phyloP scores from a whole-genome alignment of 2,329 filamentous ascomycete genomes.

The Apiospora koreana region DNA sequence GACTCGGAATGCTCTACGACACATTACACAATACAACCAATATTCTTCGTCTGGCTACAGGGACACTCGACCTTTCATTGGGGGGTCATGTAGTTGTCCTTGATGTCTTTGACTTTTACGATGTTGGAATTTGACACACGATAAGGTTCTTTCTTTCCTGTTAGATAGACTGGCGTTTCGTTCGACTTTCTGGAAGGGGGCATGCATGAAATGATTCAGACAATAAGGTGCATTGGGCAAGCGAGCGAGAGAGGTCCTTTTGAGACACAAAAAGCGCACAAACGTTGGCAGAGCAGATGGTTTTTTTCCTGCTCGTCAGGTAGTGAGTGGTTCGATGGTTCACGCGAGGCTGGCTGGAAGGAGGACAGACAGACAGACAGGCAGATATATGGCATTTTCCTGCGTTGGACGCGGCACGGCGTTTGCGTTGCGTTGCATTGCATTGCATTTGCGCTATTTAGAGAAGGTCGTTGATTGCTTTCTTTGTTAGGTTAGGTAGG shows the following conservation, averaged over 20 bases:
- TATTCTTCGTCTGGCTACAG: no score
- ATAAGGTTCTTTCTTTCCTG: neutral
- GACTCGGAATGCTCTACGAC: neutral
- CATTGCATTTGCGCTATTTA: neutral
- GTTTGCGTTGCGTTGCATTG: neutral
- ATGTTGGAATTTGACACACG: conserved; percentile 5
- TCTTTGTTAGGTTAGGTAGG: neutral
- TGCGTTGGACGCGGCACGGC: neutral
- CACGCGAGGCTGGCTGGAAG: neutral
- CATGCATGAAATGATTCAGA: conserved; percentile 1
- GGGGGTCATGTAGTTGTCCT: no score
- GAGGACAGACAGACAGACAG: no score
- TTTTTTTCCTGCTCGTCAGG: neutral
- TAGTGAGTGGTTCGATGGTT: neutral
- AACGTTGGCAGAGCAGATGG: neutral
- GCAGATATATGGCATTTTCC: no score
- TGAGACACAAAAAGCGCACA: neutral
- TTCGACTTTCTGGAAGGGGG: neutral
- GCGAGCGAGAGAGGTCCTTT: conserved; percentile 2
- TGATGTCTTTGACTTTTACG: neutral
- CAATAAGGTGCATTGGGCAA: conserved; percentile 8
- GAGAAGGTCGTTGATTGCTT: neutral
- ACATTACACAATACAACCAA: neutral
- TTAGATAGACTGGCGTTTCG: neutral
- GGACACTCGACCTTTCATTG: no score